Evolutionary conservation across 192 early-diverging fungal species (phyloP), one percentile per base, ranked within the genome.

Genomic region (Linnemannia elongata): DNA sequence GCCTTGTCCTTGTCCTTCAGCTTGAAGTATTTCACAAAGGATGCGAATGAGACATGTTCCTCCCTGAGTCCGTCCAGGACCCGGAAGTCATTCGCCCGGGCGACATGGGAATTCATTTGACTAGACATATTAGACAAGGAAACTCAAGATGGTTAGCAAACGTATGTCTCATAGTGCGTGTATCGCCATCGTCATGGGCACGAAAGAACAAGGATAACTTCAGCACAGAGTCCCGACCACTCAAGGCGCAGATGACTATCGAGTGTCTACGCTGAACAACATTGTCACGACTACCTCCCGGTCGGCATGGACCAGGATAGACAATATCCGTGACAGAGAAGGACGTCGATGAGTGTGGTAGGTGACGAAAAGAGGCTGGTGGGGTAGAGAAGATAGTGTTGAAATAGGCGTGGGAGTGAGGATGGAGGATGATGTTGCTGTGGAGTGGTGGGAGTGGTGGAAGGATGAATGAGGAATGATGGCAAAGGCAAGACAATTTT

Each of bases 231-330:
- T 72, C 71, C 17, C 71, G 17, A 72, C 71, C 39, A 72, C 71
- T 44, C 71, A 72, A 18, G 38, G 9, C 41, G 18, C 41, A 42
- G 24, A 42, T 72, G 41, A 9, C 12, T 73, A 45, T 73, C 41
- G 72, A 73, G 72, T 45, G 72, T 73, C 72, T 39, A 30, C 72
- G n/a, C 20, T 49, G 72, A 73, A 49, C 72, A 47, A 27, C 72
- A 73, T 30, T 73, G 72, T 73, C 72, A 73, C 44, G 44, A 73
- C 22, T 60, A n/a, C 57, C n/a, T 27, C 57, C 57, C 57, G n/a
- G 57, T 45, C 44, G 72, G 72, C 72, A n/a, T 30, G 72, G 57
- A 60, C 57, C 72, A 73, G 72, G 72, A 73, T 73, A 30, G 24
- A 73, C 17, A 60, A 60, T 10, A 55, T 60, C 72, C 72, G 72